These are phyloP conservation scores for Trametes punicea DNA, from an alignment of 768 basidiomycete genomes.

Conservation along the genomic window DNA sequence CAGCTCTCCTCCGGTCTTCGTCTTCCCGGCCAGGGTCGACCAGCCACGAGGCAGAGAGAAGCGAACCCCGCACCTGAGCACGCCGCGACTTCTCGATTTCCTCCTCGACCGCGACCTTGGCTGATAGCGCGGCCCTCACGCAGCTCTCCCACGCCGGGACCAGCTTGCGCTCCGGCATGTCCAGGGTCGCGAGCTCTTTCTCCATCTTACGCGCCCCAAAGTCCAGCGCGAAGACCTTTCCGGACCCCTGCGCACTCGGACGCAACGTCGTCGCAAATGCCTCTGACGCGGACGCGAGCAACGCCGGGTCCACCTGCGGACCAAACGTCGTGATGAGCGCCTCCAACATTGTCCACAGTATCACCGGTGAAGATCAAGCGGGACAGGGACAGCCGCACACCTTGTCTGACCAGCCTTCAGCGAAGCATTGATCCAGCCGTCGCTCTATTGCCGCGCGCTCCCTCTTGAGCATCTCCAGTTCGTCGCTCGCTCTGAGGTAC, in stretches of 20 bases:
- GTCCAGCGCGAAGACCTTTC: constrained; percentile 37
- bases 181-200: constrained; percentile 41
- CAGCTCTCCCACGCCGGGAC: constrained; percentile 46
- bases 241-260: constrained; percentile 19
- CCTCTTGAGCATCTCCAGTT: constrained; percentile 49
- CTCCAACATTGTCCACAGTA: not conserved
- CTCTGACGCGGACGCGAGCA: constrained; percentile 30
- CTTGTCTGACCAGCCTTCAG: constrained; percentile 38
- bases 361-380: not conserved
- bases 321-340: not conserved
- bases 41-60: not conserved
- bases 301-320: constrained; percentile 39
- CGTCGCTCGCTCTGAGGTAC: constrained; percentile 48
- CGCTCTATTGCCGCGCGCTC: constrained; percentile 46
- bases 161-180: constrained; percentile 39
- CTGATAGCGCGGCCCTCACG: constrained; percentile 36
- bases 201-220: constrained; percentile 46
- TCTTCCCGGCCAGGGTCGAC: not conserved
- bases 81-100: constrained; percentile 42
- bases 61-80: constrained; percentile 41
- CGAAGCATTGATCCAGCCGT: constrained; percentile 33
- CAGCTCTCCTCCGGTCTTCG: not conserved
- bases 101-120: constrained; percentile 45
- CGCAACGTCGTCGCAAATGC: constrained; percentile 34
- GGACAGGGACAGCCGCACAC: constrained; percentile 21